A percentile compares a stretch with the other conserved stretches of the same genome.
phyloP scores from a whole-genome alignment of 2,329 filamentous ascomycete species.

The Trichophyton simii region DNA sequence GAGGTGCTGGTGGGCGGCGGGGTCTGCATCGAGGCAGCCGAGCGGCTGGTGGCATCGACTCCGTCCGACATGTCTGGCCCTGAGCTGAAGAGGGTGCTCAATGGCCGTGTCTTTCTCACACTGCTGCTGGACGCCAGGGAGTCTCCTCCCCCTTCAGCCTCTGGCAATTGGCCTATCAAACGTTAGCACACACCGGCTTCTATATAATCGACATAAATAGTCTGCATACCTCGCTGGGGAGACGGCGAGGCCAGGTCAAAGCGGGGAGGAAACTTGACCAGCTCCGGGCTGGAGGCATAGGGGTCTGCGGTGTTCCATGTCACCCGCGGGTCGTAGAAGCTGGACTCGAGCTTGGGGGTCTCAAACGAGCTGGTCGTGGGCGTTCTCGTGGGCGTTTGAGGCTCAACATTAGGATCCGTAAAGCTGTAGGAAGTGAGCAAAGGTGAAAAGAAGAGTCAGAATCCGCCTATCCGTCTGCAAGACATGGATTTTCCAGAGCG shows the following conservation, averaged over 20 bases:
- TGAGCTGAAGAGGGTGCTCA: constrained; percentile 7
- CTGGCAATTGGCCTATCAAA: background rate
- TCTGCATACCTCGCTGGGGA: background rate
- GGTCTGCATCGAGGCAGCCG: constrained; percentile 44
- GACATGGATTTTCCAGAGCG: background rate
- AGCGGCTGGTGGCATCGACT: constrained; percentile 26
- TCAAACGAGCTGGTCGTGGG: constrained; percentile 29
- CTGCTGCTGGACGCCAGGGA: background rate
- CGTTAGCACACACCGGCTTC: background rate
- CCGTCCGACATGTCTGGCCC: constrained; percentile 25
- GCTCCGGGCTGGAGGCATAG: constrained; percentile 36
- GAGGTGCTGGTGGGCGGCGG: constrained; percentile 49
- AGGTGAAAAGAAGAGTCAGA: constrained; percentile 10
- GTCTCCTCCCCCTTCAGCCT: background rate
- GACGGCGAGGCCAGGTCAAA: constrained; percentile 24
- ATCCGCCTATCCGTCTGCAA: background rate
- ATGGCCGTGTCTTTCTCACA: constrained; percentile 3
- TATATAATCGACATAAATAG: no score
- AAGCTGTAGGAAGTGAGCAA: constrained; percentile 27
- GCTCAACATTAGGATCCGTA: constrained; percentile 35
- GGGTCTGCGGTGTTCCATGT: constrained; percentile 37
- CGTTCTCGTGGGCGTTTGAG: constrained; percentile 36
- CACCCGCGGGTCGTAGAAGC: constrained; percentile 35
- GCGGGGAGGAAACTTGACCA: constrained; percentile 31
- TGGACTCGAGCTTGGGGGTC: constrained; percentile 36